Evolutionary conservation across 2,329 filamentous ascomycete genomes (phyloP), one percentile per base, ranked within the genome.

Genomic region (Xylariaceae sp.): DNA sequence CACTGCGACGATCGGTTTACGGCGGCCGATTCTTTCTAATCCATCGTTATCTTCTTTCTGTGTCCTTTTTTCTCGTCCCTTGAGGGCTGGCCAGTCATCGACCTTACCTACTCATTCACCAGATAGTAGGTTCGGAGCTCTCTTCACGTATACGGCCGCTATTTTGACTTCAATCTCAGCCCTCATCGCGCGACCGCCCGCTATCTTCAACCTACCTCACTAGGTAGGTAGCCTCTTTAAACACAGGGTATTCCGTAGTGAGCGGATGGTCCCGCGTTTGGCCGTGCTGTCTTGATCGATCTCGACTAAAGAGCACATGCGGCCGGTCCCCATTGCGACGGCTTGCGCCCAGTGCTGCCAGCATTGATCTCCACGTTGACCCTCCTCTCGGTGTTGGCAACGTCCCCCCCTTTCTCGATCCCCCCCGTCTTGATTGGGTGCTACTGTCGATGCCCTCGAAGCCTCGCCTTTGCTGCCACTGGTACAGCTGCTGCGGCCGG

Each of bases 401-500:
- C 47, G 17, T 44, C 34, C 39, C 47, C 47, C 15, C 49, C 17
- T 34, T 18, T 51, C 39, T 9, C 18, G n/a, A 9, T 48, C 17
- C 15, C 6, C 6, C 30, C 47, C 47, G 3, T 37, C 53, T 51
- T 52, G 45, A 13, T 54, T 55, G 53, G 30, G 57, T 57, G 55
- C 55, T 47, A 44, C 48, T 53, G 53, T 53, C 49, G 41, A 55
- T 52, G 50, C 53, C 49, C 49, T 61, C 53, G 53, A 56, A 44
- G 53, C 53, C 51, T 54, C 53, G 48, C 55, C 39, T 52, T 44
- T 30, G 54, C 53, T 55, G 53, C 30, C 49, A 37, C 53, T 57
- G 49, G 50, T 37, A 55, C 47, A 56, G 59, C 51, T 60, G 44
- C 59, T 61, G 59, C 57, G 62, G 60, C 60, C 57, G 56, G 57